These are phyloP conservation scores for Apiospora saccharicola DNA, from an alignment of 2,329 filamentous ascomycete genomes.

Conservation along the genomic window DNA sequence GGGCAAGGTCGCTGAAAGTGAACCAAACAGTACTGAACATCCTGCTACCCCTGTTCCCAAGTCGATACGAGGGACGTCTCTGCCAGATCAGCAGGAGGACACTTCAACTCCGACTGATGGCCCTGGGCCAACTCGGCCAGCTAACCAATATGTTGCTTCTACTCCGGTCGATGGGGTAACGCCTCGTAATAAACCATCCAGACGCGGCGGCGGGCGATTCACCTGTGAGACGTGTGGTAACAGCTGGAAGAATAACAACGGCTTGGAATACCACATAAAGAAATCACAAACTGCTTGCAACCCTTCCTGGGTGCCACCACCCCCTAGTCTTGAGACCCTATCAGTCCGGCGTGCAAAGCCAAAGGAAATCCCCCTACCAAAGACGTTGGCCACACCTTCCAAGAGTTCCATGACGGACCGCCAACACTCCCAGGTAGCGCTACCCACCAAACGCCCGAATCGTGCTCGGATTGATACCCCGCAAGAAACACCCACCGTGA, in stretches of 20 bases:
- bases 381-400: conserved; percentile 1
- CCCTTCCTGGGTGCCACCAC: conserved; percentile 48
- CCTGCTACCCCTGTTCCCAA: background rate
- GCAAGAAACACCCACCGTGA: background rate
- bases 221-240: conserved; percentile 61
- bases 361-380: background rate
- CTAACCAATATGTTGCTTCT: background rate
- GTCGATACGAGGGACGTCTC: background rate
- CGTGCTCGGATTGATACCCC: conserved; percentile 26
- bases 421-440: background rate
- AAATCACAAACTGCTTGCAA: conserved; percentile 64
- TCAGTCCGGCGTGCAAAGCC: conserved; percentile 30
- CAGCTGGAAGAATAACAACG: conserved; percentile 65
- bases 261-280: conserved; percentile 64
- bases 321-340: conserved; percentile 30
- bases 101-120: conserved; percentile 16
- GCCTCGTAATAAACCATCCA: background rate
- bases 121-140: background rate
- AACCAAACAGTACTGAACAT: background rate
- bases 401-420: background rate
- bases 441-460: conserved; percentile 22
- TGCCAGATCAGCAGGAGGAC: background rate
- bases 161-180: conserved; percentile 24
- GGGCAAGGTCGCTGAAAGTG: background rate
- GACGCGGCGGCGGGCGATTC: conserved; percentile 38